Evolutionary conservation across 1,284 basidiomycete genomes (phyloP).

Genomic region (Rhizoctonia solani): DNA sequence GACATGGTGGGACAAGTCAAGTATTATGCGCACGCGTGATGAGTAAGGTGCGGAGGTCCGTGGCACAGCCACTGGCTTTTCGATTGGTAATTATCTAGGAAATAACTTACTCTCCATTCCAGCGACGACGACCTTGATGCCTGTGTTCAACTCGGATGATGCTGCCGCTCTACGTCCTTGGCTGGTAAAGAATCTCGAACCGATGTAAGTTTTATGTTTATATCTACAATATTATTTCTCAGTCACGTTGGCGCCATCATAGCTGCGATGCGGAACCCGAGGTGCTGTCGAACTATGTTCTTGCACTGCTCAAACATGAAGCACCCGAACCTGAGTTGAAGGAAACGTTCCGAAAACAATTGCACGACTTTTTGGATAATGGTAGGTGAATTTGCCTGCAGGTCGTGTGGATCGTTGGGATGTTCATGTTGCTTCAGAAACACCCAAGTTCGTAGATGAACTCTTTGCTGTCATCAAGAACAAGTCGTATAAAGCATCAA

Average conservation of each 20-base stretch:
- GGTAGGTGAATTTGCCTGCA: constrained; percentile 62
- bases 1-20: constrained; percentile 17
- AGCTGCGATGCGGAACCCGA: constrained; percentile 97
- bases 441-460: constrained; percentile 76
- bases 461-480: constrained; percentile 80
- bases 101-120: background rate
- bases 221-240: constrained; percentile 20
- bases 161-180: constrained; percentile 73
- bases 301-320: constrained; percentile 92
- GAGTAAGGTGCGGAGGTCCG: no score
- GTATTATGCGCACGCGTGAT: constrained; percentile 18
- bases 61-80: no score
- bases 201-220: constrained; percentile 62
- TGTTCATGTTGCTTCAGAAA: constrained; percentile 56
- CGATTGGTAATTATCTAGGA: background rate
- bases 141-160: constrained; percentile 56
- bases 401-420: background rate
- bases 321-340: constrained; percentile 81
- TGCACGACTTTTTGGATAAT: constrained; percentile 91
- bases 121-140: constrained; percentile 51
- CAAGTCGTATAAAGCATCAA: constrained; percentile 76
- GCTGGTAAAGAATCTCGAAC: constrained; percentile 82
- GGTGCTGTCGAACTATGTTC: constrained; percentile 91
- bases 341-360: constrained; percentile 73
- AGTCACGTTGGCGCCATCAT: constrained; percentile 33